These are phyloP conservation scores for Colletotrichum brevisporum DNA, from an alignment of 2,329 filamentous ascomycete species.

Conservation along the genomic window DNA sequence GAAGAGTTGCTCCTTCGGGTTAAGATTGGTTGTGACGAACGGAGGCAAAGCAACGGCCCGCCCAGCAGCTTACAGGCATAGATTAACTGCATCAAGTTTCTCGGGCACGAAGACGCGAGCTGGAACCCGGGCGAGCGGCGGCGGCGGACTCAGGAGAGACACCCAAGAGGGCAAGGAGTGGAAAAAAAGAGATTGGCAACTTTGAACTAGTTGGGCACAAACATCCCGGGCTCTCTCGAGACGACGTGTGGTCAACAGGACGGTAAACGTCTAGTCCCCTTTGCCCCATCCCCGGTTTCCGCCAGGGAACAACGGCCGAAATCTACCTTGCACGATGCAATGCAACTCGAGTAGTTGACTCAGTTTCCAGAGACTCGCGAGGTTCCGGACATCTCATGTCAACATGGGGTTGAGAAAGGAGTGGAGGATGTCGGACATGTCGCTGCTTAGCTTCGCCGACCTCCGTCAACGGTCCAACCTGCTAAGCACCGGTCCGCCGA, in stretches of 20 bases:
- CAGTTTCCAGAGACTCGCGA: neutral
- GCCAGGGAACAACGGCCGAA: slow-evolving; percentile 9
- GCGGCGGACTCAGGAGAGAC: neutral
- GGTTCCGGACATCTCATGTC: neutral
- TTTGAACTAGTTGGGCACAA: neutral
- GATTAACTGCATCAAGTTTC: neutral
- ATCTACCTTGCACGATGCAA: slow-evolving; percentile 6
- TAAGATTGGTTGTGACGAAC: neutral
- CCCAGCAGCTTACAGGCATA: neutral
- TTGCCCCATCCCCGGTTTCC: neutral
- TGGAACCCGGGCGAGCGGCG: neutral
- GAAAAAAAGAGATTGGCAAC: neutral
- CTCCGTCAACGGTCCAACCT: neutral
- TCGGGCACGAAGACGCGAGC: slow-evolving; percentile 11
- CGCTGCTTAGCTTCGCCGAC: slow-evolving; percentile 14
- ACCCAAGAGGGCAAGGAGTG: neutral
- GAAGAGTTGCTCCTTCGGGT: slow-evolving; percentile 1
- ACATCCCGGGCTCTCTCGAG: slow-evolving; percentile 2
- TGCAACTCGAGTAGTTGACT: slow-evolving; percentile 22
- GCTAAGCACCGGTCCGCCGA: neutral
- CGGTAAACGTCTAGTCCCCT: neutral
- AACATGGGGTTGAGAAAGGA: neutral
- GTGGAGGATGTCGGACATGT: slow-evolving; percentile 17
- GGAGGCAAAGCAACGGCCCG: neutral
- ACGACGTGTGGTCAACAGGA: neutral